Evolutionary conservation across 108 stramenopile species (phyloP), one percentile per base, ranked within the genome.

Genomic region (Asterionellopsis glacialis): DNA sequence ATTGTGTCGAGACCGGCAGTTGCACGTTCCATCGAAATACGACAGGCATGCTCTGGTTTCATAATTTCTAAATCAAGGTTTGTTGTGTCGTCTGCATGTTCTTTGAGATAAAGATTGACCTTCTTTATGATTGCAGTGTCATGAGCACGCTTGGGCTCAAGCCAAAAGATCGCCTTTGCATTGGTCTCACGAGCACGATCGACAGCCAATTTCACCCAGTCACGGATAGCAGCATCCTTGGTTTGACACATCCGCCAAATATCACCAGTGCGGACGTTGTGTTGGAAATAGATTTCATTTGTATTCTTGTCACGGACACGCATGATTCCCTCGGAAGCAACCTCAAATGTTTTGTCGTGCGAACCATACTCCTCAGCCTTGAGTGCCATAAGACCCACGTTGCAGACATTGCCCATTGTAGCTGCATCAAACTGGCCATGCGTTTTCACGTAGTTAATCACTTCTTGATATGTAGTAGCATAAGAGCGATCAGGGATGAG

Each of bases 171-270:
- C 33, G 80, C 55, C 50, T 72, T 68, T 21, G 64, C 39, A 45
- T 75, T 78, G 40, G 77, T 80, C 19, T 75, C 74, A 41, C 68
- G 70, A 52, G 84, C 84, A 14, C 84, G 61, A 14, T 65, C 47
- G 27, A 85, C 84, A 51, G 84, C 84, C 21, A 85, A 64, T 33
- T 53, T 64, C 18, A 85, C 84, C 84, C 84, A 85, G 55, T 85
- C 84, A 49, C 69, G 63, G 63, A 85, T 82, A 41, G 84, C 72
- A 19, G 49, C 70, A 44, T 85, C 84, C 68, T 82, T 81, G 9
- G 80, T 81, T 55, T 81, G 80, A 63, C 84, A 82, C 84, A 82
- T 82, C 19, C 84, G 69, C 84, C 84, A 85, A 61, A 85, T 63
- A 63, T 85, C 84, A 24, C 84, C 84, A 47, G 55, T 44, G 61